Evolutionary conservation across 139 green algal genomes (phyloP), one percentile per base, ranked within the genome.

Genomic region (Diplosphaera chodatii): DNA sequence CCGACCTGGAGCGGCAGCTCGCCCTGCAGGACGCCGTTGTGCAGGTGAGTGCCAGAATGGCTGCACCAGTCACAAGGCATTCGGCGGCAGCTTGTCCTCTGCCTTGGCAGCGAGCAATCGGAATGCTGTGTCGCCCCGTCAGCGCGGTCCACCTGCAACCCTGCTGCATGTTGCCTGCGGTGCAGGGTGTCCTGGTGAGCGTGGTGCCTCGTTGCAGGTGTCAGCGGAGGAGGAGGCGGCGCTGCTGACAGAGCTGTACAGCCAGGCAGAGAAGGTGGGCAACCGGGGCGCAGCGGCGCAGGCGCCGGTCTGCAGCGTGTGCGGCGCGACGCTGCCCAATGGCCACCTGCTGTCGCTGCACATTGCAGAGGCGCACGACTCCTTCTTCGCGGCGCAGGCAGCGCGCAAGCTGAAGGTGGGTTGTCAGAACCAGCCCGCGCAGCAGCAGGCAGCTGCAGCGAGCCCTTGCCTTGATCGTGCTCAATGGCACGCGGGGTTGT

Each of bases 311-410:
- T 87, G 82, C 76, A 20, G 23, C 21, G 28, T 59, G n/a, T 87
- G 82, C 68, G 40, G 62, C 6, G 70, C 63, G 18, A 29, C 34
- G 28, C 73, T 87, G 32, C 74, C 77, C 31, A 84, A 63, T 8
- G 23, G 31, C 13, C 73, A 83, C 37, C 67, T 87, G 30, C 69
- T 84, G 21, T 64, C 76, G 32, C 25, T 84, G 3, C 83, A 88
- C 27, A 22, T 88, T 2, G 28, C 41, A 0, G 80, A 88, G 69
- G 32, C 74, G 25, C 83, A 88, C 68, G 83, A 88, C 32, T 72
- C 48, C 30, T 88, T 85, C 66, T 86, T 87, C 71, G 72, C 74
- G n/a, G 82, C 81, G 1, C 83, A 87, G 40, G 83, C 70, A 2
- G 72, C 78, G 1, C 79, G 76, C 15, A 56, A 74, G 31, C 62